These are phyloP conservation scores for Poa pratensis DNA, from an alignment of 176 grass and related monocot species.

Conservation along the genomic window DNA sequence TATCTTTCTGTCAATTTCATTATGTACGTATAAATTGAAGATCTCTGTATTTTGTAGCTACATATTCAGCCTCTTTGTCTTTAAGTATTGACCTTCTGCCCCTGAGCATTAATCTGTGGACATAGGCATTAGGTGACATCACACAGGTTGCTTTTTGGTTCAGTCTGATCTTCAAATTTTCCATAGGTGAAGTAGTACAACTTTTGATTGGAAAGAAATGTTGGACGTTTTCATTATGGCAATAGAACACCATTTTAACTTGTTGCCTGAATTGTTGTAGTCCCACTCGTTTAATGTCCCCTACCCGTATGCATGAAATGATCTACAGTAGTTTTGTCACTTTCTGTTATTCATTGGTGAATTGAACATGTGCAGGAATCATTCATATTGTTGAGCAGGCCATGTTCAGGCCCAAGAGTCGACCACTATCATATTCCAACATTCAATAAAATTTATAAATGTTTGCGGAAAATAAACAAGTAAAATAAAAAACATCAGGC, in stretches of 20 bases:
- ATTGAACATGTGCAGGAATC: neutral
- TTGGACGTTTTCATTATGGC: neutral
- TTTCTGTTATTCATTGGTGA: neutral
- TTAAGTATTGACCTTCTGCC: neutral
- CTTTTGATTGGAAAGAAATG: neutral
- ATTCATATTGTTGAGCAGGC: neutral
- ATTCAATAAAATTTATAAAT: conserved; percentile 1
- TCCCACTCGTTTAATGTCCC: neutral
- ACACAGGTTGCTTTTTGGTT: neutral
- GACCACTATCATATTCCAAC: neutral
- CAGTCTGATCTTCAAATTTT: conserved; percentile 14
- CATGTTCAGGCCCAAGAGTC: neutral
- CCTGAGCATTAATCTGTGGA: conserved; percentile 16
- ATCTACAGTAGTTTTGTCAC: neutral
- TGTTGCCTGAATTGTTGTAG: neutral
- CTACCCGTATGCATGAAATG: conserved; percentile 14
- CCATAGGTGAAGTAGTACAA: neutral
- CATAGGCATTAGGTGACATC: conserved; percentile 26
- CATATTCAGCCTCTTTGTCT: conserved; percentile 24
- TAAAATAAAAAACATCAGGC: neutral
- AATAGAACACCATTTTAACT: neutral
- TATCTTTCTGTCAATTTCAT: conserved; percentile 18
- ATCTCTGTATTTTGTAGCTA: neutral
- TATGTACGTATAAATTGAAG: conserved; percentile 4
- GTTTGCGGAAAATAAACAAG: conserved; percentile 3